Percentiles rank a stretch among this genome's conserved stretches.
These are phyloP conservation scores for Paraconiothyrium sp. DNA, from an alignment of 2,329 filamentous ascomycete genomes.

Conservation along the genomic window DNA sequence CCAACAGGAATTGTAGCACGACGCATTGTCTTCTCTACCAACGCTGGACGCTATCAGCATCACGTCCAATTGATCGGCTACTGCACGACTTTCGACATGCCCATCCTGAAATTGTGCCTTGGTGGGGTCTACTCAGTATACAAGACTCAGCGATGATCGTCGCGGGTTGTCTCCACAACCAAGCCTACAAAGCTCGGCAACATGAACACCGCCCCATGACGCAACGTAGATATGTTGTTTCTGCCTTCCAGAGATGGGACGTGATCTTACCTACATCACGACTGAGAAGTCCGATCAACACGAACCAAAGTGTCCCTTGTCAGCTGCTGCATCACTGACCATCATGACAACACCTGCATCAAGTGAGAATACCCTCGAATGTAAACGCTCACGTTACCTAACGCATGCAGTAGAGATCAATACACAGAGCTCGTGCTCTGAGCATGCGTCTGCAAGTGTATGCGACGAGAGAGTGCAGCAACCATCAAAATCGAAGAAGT, in stretches of 20 bases:
- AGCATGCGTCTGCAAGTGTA: neutral
- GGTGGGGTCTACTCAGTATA: too few relatives aligned
- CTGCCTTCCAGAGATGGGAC: neutral
- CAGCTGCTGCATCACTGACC: neutral
- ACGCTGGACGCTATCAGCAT: neutral
- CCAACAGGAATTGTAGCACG: neutral
- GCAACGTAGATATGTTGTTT: neutral
- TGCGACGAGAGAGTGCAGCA: neutral
- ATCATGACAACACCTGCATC: neutral
- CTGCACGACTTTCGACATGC: too few relatives aligned
- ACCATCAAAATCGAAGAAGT: neutral
- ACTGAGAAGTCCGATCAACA: neutral
- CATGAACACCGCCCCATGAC: conserved; percentile 1
- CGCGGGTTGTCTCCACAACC: too few relatives aligned
- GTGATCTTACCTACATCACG: neutral
- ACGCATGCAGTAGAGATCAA: too few relatives aligned
- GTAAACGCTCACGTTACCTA: too few relatives aligned
- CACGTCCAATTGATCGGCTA: too few relatives aligned
- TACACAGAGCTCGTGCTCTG: too few relatives aligned
- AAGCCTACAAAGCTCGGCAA: neutral
- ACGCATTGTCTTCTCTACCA: neutral
- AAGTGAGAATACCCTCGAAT: neutral
- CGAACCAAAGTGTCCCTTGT: neutral
- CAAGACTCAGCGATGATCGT: too few relatives aligned
- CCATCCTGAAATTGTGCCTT: too few relatives aligned